Evolutionary conservation across 108 stramenopile species (phyloP).

Genomic region (Cafeteria roenbergensis): DNA sequence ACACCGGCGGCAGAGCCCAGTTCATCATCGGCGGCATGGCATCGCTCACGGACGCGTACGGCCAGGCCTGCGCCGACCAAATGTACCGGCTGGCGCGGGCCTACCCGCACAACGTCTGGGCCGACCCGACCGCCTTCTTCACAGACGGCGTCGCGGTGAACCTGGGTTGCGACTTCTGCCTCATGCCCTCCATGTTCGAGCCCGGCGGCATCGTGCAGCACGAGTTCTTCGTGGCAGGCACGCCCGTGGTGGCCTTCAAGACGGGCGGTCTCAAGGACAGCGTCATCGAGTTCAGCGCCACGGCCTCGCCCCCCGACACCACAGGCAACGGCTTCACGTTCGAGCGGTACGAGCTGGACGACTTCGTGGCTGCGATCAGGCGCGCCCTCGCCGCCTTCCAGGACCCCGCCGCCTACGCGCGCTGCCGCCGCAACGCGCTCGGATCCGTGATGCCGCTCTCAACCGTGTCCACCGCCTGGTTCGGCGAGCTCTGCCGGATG

Average conservation of each 20-base stretch:
- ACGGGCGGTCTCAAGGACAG: slow-evolving; percentile 11
- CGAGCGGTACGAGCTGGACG: neutral
- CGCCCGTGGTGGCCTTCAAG: slow-evolving; percentile 8
- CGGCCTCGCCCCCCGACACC: neutral
- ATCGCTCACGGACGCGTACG: slow-evolving; percentile 1
- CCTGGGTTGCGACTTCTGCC: slow-evolving; percentile 6
- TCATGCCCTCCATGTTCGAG: slow-evolving; percentile 11
- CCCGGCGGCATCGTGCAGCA: slow-evolving; percentile 13
- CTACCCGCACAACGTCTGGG: slow-evolving; percentile 1
- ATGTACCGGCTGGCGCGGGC: neutral
- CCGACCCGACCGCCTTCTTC: slow-evolving; percentile 11
- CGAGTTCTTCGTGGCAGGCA: slow-evolving; percentile 11
- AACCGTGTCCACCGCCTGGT: neutral
- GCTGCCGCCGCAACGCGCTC: neutral
- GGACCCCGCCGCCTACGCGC: neutral
- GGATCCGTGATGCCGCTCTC: neutral
- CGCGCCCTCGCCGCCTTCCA: neutral
- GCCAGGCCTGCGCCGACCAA: neutral
- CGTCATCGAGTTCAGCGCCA: slow-evolving; percentile 4
- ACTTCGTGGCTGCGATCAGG: neutral
- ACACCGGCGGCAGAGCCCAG: neutral
- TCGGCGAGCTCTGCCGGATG: neutral
- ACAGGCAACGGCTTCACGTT: neutral
- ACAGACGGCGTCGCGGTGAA: slow-evolving; percentile 1
- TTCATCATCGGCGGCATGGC: slow-evolving; percentile 10